Base-by-base conservation (phyloP, 2,329 filamentous ascomycete species). In the Hawksworthiomyces lignivorus region DNA sequence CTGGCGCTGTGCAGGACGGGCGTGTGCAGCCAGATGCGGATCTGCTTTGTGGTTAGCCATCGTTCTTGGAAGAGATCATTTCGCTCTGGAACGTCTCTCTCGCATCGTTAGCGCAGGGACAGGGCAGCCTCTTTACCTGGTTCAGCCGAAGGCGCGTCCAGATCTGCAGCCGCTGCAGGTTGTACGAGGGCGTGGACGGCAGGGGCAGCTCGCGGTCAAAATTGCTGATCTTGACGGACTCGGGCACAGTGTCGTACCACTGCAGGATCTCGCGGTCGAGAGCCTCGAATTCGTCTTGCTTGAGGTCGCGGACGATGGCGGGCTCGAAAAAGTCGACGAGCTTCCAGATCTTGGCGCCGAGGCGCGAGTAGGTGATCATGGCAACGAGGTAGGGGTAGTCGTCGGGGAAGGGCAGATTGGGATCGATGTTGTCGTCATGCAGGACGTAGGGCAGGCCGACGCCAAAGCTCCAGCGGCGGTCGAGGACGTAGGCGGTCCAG, bases 121-220 rank as follows among this genome's bases (percentile, higher is more conserved):
- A n/a, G n/a, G 26, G 8, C 7, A 19, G 7, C 14, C 17, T 14
- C 45, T 63, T 43, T 43, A 69, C 69, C 57, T 94, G 88, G 54
- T 95, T 96, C 31, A 87, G 77, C 29, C 89, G 79, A 14, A 96
- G 68, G 57, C 94, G 92, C 15, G 92, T 82, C 59, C 92, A 80
- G 35, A 96, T 82, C 46, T 85, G 82, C 11, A 94, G 68, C 5
- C 89, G 80, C 51, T 82, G 80, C 17, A 82, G 65, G 48, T 80
- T 80, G 49, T 86, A 82, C 17, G 73, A 76, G 1, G 74, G 70
- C 1, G 69, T 48, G 9, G 72, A 72, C 52, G 56, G 78, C 64
- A 58, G 73, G 52, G 63, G 68, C 38, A 70, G 64, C 37, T 68
- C 67, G 41, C 64, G 58, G 68, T 33, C 56, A 76, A 69, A 85